phyloP scores from a whole-genome alignment of 2,329 filamentous ascomycete species.

The Amesomyces nigricolor region DNA sequence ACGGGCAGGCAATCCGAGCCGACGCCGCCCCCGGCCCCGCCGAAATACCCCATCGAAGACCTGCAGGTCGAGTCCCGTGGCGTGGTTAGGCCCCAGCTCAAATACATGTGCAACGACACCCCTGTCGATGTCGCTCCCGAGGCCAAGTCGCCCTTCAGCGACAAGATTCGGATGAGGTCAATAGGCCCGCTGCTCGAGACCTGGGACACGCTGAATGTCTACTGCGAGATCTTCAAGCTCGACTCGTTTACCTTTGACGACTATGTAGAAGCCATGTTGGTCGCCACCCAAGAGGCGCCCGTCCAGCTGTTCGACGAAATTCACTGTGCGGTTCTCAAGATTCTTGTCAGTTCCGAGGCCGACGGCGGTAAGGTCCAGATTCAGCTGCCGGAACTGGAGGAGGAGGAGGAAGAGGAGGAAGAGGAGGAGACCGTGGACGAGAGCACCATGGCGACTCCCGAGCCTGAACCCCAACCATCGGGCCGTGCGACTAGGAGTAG shows the following conservation, averaged over 20 bases:
- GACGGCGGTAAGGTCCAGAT: slow-evolving; percentile 77
- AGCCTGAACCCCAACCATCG: slow-evolving; percentile 62
- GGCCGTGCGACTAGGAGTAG: slow-evolving; percentile 79
- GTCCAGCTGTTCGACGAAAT: slow-evolving; percentile 86
- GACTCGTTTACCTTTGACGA: slow-evolving; percentile 99
- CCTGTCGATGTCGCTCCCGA: slow-evolving; percentile 39
- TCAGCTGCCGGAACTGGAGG: slow-evolving; percentile 67
- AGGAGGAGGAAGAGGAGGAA: slow-evolving; percentile 63
- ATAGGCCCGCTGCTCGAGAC: slow-evolving; percentile 82
- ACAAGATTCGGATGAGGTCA: slow-evolving; percentile 72
- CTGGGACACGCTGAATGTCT: slow-evolving; percentile 98
- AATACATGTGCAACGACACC: slow-evolving; percentile 67
- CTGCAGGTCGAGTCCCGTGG: slow-evolving; percentile 69
- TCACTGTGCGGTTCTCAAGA: slow-evolving; percentile 85
- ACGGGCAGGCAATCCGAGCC: slow-evolving; percentile 20
- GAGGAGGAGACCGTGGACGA: slow-evolving; percentile 45
- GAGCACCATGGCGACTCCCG: slow-evolving; percentile 50
- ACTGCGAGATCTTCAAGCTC: slow-evolving; percentile 86
- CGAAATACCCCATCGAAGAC: slow-evolving; percentile 96
- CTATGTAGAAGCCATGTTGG: slow-evolving; percentile 80
- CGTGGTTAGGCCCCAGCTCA: slow-evolving; percentile 65
- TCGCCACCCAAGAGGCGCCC: slow-evolving; percentile 64
- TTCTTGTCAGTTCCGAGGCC: slow-evolving; percentile 69
- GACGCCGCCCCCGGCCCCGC: slow-evolving; percentile 55
- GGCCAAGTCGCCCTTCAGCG: slow-evolving; percentile 39